A percentile compares a stretch with the other conserved stretches of the same genome.
These are phyloP conservation scores for Nemania sp. DNA, from an alignment of 2,329 filamentous ascomycete species.

Conservation along the genomic window DNA sequence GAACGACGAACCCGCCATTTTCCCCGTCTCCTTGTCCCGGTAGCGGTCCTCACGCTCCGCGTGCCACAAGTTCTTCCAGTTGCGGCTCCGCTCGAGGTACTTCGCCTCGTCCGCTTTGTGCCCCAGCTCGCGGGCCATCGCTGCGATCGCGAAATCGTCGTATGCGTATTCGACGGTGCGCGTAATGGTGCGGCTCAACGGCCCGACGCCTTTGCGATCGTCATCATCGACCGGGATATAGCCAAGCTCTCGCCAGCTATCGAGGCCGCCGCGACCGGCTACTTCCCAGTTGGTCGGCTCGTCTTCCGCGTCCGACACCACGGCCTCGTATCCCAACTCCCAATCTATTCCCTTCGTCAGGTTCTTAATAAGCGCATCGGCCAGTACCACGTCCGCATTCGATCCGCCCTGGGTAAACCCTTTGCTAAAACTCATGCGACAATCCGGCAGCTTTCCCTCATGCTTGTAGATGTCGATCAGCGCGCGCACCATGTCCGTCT, in stretches of 20 bases:
- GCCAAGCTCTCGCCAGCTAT: constrained; percentile 69
- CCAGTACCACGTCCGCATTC: constrained; percentile 73
- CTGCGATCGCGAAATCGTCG: constrained; percentile 72
- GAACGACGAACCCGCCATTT: constrained; percentile 51
- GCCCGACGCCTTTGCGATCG: constrained; percentile 65
- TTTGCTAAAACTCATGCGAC: constrained; percentile 75
- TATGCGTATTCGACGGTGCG: constrained; percentile 81
- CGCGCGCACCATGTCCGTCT: constrained; percentile 71
- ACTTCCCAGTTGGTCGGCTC: constrained; percentile 70
- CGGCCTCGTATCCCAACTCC: constrained; percentile 70
- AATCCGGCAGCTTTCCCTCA: constrained; percentile 69
- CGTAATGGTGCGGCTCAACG: constrained; percentile 69
- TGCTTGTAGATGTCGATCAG: constrained; percentile 73
- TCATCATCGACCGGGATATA: constrained; percentile 73
- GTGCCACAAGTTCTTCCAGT: constrained; percentile 72
- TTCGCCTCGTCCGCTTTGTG: constrained; percentile 56
- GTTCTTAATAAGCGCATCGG: constrained; percentile 71
- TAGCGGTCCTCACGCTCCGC: constrained; percentile 44
- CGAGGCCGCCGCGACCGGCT: constrained; percentile 70
- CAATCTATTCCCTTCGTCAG: constrained; percentile 67
- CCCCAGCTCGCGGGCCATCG: constrained; percentile 63
- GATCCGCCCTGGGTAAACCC: constrained; percentile 77
- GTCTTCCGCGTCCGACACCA: constrained; percentile 70
- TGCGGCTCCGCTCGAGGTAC: constrained; percentile 63
- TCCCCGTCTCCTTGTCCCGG: constrained; percentile 26